These are phyloP conservation scores for Rhizopogon vesiculosus DNA, from an alignment of 768 basidiomycete genomes.

Conservation along the genomic window DNA sequence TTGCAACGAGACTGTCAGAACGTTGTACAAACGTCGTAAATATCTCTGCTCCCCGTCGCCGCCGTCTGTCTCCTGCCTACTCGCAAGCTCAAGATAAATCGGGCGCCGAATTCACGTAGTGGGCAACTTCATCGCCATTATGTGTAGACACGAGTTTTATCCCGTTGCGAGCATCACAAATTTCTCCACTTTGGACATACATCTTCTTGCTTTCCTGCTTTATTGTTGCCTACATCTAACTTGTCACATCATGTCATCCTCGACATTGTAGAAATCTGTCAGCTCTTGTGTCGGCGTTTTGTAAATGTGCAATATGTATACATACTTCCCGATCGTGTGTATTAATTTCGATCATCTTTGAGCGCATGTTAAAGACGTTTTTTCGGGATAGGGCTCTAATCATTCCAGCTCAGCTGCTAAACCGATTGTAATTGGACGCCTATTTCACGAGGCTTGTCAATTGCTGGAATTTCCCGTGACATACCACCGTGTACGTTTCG, in stretches of 20 bases:
- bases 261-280: slow-evolving; percentile 1
- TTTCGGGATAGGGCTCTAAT: neutral
- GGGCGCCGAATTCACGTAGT: neutral
- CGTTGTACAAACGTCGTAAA: neutral
- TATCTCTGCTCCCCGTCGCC: neutral
- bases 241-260: neutral
- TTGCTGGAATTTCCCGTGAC: slow-evolving; percentile 6
- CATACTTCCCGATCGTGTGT: neutral
- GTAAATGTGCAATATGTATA: neutral
- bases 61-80: neutral
- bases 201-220: neutral
- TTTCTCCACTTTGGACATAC: neutral
- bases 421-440: neutral
- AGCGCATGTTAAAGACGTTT: neutral
- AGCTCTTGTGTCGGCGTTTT: neutral
- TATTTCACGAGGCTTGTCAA: neutral
- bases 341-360: neutral
- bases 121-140: neutral
- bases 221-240: neutral
- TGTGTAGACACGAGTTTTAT: neutral
- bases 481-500: neutral
- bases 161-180: neutral
- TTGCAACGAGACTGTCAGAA: neutral
- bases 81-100: neutral
- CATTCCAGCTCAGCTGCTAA: neutral